Evolutionary conservation across 2,329 filamentous ascomycete genomes (phyloP), one percentile per base, ranked within the genome.

Genomic region (Macroventuria anomochaeta): DNA sequence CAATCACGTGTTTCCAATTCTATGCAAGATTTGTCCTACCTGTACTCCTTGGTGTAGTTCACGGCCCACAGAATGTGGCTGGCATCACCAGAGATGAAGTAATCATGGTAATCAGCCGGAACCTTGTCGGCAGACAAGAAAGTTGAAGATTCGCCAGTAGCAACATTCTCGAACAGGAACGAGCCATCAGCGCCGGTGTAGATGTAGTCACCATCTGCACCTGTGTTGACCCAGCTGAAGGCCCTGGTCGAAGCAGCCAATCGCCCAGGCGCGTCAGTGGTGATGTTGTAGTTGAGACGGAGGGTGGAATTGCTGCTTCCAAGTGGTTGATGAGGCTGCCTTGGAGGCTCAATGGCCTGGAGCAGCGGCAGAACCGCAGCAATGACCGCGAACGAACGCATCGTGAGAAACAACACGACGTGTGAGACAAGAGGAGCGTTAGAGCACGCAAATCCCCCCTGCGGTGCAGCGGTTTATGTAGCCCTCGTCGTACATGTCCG

Each of bases 41-140:
- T 54, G 64, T 89, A 89, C 68, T 87, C 82, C 71, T 88, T 87
- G 12, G 84, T 89, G 68, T 84, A 81, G 64, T 89, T 89, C 47
- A 84, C 80, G 1, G 86, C 79, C 74, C 86, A 85, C 15, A 89
- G 74, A 0, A 89, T 80, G 46, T 81, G 80, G 18, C 79, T 80
- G 6, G 82, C 77, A 63, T 88, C 85, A 2, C 83, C 74, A 33
- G 83, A 85, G 59, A 89, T 85, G 75, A 79, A 85, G 69, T 85
- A 88, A 36, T 85, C 82, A 55, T 76, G 75, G 53, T 83, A 77
- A 44, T 81, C 80, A 1, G 76, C 71, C 0, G 85, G 85, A 2
- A 89, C 78, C 55, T 83, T 76, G 54, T 83, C 81, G 2, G 83
- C 81, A 2, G 82, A 74, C 5, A 89, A 79, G 53, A 89, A 86